These are phyloP conservation scores for Dendrothele bispora DNA, from an alignment of 768 basidiomycete genomes.

Conservation along the genomic window DNA sequence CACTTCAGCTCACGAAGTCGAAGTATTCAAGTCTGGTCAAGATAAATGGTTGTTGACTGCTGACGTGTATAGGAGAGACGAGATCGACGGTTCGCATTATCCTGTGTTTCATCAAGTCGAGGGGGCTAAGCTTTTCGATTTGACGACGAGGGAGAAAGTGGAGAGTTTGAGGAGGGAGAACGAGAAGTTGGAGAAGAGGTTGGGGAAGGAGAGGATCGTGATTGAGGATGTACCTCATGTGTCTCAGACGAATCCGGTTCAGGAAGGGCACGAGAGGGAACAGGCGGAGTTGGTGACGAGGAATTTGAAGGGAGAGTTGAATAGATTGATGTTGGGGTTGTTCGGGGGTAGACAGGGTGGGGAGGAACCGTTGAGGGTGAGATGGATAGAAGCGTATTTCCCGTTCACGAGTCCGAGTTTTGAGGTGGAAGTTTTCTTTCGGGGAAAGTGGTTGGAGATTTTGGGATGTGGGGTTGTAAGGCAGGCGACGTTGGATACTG, in stretches of 20 bases:
- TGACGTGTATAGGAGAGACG: conserved; percentile 97
- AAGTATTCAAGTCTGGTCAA: conserved; percentile 75
- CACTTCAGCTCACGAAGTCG: conserved; percentile 98
- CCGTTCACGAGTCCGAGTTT: conserved; percentile 98
- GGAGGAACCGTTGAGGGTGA: conserved; percentile 76
- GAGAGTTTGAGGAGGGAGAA: conserved; percentile 82
- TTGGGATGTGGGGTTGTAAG: conserved; percentile 90
- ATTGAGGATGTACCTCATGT: conserved; percentile 86
- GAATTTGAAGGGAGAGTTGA: conserved; percentile 89
- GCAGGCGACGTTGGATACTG: conserved; percentile 84
- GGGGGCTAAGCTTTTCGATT: conserved; percentile 81
- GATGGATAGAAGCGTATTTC: conserved; percentile 98
- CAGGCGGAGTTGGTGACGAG: conserved; percentile 73
- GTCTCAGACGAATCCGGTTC: conserved; percentile 76
- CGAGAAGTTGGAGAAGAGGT: conserved; percentile 51
- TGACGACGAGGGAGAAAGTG: conserved; percentile 58
- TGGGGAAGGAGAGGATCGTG: conserved; percentile 73
- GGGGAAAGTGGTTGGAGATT: conserved; percentile 96
- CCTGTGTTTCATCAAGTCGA: conserved; percentile 99
- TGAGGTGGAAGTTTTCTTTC: conserved; percentile 96
- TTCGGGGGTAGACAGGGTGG: conserved; percentile 63
- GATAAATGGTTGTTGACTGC: conserved; percentile 90
- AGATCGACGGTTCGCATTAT: conserved; percentile 95
- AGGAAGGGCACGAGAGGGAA: conserved; percentile 71
- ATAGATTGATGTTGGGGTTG: conserved; percentile 77